These are phyloP conservation scores for Pisolithus orientalis DNA, from an alignment of 768 basidiomycete genomes.

Conservation along the genomic window DNA sequence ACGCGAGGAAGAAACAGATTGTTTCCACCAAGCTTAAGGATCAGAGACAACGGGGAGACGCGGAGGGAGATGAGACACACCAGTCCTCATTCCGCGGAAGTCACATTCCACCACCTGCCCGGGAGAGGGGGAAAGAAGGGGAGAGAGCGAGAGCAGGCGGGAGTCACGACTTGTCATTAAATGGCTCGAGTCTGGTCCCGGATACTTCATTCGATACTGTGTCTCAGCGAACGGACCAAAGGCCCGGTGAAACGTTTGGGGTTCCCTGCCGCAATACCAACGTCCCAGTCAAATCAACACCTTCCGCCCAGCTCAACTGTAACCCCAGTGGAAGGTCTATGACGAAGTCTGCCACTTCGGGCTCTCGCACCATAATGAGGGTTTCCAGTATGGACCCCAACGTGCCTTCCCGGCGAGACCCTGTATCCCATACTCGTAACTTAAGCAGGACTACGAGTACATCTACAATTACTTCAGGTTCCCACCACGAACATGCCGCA, in stretches of 20 bases:
- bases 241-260: neutral
- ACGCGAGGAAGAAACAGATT: slow-evolving; percentile 22
- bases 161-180: neutral
- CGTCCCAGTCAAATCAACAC: neutral
- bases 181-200: neutral
- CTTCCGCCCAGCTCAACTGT: neutral
- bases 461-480: neutral
- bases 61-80: neutral
- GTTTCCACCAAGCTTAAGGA: slow-evolving; percentile 7
- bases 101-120: neutral
- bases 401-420: neutral
- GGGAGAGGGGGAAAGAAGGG: neutral
- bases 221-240: neutral
- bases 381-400: neutral
- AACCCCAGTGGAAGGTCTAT: neutral
- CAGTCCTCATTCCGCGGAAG: too few species aligned
- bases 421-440: neutral
- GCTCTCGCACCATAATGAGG: neutral
- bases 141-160: neutral
- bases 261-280: neutral
- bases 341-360: neutral
- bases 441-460: neutral
- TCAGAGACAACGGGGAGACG: neutral
- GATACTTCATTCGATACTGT: neutral
- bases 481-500: neutral